Evolutionary conservation across 108 stramenopile genomes (phyloP).

Genomic region (Pseudonitzschia multiseries): DNA sequence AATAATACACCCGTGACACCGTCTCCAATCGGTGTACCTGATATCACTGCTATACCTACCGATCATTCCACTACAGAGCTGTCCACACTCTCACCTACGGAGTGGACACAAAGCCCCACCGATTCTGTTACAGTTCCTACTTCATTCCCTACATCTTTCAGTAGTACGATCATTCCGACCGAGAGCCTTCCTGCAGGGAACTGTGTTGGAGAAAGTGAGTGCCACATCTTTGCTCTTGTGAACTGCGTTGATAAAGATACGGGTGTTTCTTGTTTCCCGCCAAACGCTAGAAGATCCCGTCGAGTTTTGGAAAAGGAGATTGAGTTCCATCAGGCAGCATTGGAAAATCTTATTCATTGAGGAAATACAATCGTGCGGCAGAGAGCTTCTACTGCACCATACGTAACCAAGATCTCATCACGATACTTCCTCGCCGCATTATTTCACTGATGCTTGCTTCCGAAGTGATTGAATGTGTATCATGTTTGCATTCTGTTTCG

Average conservation of each 20-base stretch:
- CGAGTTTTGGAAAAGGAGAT: neutral
- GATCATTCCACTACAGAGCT: neutral
- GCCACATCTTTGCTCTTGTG: neutral
- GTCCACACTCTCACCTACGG: neutral
- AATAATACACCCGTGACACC: conserved; percentile 1
- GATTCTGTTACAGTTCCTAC: neutral
- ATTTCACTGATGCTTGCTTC: no score
- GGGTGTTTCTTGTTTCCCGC: neutral
- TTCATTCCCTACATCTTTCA: neutral
- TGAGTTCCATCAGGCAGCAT: neutral
- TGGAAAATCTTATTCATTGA: neutral
- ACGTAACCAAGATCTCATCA: no score
- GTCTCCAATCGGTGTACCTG: conserved; percentile 3
- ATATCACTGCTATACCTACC: neutral
- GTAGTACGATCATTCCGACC: neutral
- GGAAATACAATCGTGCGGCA: neutral
- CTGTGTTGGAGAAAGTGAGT: neutral
- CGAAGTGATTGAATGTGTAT: no score
- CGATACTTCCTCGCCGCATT: no score
- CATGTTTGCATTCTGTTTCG: no score
- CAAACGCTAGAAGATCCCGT: neutral
- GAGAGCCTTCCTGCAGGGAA: neutral
- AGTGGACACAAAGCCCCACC: neutral
- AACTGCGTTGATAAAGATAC: conserved; percentile 5
- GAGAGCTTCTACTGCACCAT: neutral